Evolutionary conservation across 371 early-diverging fungal genomes (phyloP), one percentile per base, ranked within the genome.

Genomic region (Polyrhizophydium stewartii): DNA sequence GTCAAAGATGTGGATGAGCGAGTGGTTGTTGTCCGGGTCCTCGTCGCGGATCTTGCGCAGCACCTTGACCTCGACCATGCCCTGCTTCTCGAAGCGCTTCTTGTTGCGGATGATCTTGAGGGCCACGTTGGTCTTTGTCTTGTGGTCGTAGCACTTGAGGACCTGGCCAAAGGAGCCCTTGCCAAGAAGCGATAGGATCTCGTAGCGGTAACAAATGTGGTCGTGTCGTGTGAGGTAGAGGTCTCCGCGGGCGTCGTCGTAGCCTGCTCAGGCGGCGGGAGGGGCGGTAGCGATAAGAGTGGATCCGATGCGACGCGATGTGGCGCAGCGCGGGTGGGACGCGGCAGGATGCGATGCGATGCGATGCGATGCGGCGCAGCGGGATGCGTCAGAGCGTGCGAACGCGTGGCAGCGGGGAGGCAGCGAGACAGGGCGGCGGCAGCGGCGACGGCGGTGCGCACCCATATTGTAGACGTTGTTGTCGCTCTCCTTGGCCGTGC

Each of bases 101-200:
- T 93, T 92, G 77, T 94, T 95, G 46, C 96, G 84, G 52, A 98
- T 96, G 33, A 98, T 85, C 74, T 98, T 98, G 61, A 98, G 83
- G 6, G 99, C 99, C 9, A 94, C 91, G 38, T 86, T 79, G 31
- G 78, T 78, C 28, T 93, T 92, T 1, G 89, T 86, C 66, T 90
- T 89, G 79, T 96, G 94, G 72, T 96, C 95, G 35, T 83, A 85
- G 58, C 94, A 94, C 63, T 92, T 91, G 51, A 94, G 85, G 0
- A 98, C 99, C 69, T 98, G 96, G 13, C 99, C 99, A 80, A 98
- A 99, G 2, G 96, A 94, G 1, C 99, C 99, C 72, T 92, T 90
- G 40, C 99, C 99, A 2, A 99, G 74, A 38, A 89, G 74, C 19
- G 88, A 89, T 40, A 94, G 45, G 27, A 97, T 81, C 68, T 96